These are phyloP conservation scores for Tolypocladium capitatum DNA, from an alignment of 2,329 filamentous ascomycete species.

Conservation along the genomic window DNA sequence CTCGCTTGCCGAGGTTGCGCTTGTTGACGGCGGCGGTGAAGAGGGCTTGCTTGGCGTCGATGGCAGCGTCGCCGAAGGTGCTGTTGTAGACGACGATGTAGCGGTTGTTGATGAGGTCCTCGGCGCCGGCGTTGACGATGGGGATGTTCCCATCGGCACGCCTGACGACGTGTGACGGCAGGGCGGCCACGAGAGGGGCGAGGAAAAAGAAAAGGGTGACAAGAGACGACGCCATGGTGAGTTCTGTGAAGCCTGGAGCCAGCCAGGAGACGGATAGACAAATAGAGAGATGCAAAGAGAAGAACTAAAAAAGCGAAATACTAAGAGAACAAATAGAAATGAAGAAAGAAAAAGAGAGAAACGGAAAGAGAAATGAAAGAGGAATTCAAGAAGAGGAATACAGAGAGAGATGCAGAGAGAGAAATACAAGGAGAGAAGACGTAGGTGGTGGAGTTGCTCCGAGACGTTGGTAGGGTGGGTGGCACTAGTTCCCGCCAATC, in stretches of 20 bases:
- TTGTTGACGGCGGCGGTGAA: slow-evolving; percentile 38
- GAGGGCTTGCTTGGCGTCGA: slow-evolving; percentile 34
- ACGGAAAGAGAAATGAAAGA: too few species aligned
- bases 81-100: slow-evolving; percentile 56
- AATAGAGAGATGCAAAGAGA: neutral
- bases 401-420: too few species aligned
- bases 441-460: too few species aligned
- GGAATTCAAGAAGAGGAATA: too few species aligned
- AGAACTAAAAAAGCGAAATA: too few species aligned
- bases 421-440: too few species aligned
- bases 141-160: slow-evolving; percentile 17
- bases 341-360: too few species aligned
- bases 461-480: too few species aligned
- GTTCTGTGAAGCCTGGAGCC: neutral
- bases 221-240: slow-evolving; percentile 6
- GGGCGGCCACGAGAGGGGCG: slow-evolving; percentile 14
- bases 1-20: slow-evolving; percentile 42
- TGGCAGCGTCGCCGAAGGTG: slow-evolving; percentile 31
- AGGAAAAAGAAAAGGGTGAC: slow-evolving; percentile 11
- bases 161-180: slow-evolving; percentile 10
- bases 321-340: too few species aligned
- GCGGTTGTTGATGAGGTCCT: slow-evolving; percentile 37
- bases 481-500: too few species aligned
- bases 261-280: neutral
- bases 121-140: slow-evolving; percentile 34